Base-by-base conservation (phyloP, 805 yeast species). In the Yueomyces sp. region DNA sequence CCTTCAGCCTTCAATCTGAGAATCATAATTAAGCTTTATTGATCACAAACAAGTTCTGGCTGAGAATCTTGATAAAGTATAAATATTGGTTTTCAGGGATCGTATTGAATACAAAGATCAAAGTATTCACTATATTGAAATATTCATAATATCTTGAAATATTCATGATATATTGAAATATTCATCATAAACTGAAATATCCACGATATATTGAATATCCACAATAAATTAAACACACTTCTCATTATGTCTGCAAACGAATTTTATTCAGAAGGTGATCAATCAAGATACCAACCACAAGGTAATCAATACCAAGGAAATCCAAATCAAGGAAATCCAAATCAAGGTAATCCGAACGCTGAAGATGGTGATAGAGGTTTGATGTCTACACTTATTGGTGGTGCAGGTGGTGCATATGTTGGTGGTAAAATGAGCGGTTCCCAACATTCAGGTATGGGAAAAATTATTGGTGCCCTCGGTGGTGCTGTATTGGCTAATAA, bases 401-500 rank as follows among this genome's bases (percentile, higher is more conserved):
- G 74, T 49, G 67, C 69, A 45, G 74, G 72, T 38, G 78, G 78
- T 56, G 78, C 74, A 26, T 65, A 58, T 49, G 76, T 72, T 52
- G 78, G 78, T 49, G 59, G 67, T 29, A 67, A 70, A 49, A 63
- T 45, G 9, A 42, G 50, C 12, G 43, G 41, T 29, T 9, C 9
- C 9, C 41, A 49, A 8, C 64, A 60, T 41, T 52, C 60, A 6
- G 58, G 56, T 26, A 47, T 73, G 27, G 73, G 74, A 41, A 69
- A 70, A 41, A 57, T 72, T 44, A 67, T 66, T 31, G 81, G 81
- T 57, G 79, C 75, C 38, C 46, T 76, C 47, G 71, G 66, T 31
- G 81, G 81, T 57, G 79, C 79, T 6, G 49, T 73, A 44, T 65
- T 67, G 28, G 79, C 77, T 40, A 68, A 74, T 62, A 72, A 74